Conservation (phyloP, 2,329 filamentous ascomycete genomes). For the Aspergillus unguis region DNA sequence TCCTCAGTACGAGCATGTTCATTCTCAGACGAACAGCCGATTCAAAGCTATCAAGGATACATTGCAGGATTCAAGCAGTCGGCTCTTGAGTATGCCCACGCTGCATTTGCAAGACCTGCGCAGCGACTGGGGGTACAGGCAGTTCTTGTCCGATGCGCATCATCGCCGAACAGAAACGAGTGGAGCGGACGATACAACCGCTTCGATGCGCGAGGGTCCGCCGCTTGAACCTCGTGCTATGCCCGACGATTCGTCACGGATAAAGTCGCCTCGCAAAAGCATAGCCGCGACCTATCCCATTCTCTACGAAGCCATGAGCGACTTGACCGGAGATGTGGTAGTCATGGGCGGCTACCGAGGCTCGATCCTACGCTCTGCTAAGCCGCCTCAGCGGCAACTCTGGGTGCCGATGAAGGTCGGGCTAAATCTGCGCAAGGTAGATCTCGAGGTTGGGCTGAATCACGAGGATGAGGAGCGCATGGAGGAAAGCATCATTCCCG, state of each 20-base stretch:
- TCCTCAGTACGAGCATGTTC: constrained; percentile 72
- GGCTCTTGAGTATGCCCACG: constrained; percentile 52
- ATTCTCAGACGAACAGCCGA: constrained; percentile 81
- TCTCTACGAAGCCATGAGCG: constrained; percentile 61
- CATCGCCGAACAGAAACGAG: constrained; percentile 17
- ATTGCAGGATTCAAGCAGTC: constrained; percentile 74
- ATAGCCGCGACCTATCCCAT: constrained; percentile 35
- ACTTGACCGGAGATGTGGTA: constrained; percentile 78
- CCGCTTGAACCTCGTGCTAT: background rate
- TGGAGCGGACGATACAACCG: constrained; percentile 5
- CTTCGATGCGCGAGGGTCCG: background rate
- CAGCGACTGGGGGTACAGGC: constrained; percentile 34
- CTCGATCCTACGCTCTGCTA: constrained; percentile 79
- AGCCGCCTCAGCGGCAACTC: constrained; percentile 76
- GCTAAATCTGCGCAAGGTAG: constrained; percentile 84
- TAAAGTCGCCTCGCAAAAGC: constrained; percentile 24
- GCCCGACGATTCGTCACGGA: constrained; percentile 8
- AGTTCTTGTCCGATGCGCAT: constrained; percentile 30
- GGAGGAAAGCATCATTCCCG: constrained; percentile 77
- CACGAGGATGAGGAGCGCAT: constrained; percentile 79
- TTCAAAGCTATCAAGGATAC: constrained; percentile 89
- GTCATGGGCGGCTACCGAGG: constrained; percentile 88
- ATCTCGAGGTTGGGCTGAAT: constrained; percentile 80
- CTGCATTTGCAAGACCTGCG: constrained; percentile 41
- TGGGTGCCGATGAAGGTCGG: constrained; percentile 96